Percentiles rank a stretch among this genome's conserved stretches.
Evolutionary conservation across 208 protist species (phyloP).

Genomic region (Angomonas deanei): DNA sequence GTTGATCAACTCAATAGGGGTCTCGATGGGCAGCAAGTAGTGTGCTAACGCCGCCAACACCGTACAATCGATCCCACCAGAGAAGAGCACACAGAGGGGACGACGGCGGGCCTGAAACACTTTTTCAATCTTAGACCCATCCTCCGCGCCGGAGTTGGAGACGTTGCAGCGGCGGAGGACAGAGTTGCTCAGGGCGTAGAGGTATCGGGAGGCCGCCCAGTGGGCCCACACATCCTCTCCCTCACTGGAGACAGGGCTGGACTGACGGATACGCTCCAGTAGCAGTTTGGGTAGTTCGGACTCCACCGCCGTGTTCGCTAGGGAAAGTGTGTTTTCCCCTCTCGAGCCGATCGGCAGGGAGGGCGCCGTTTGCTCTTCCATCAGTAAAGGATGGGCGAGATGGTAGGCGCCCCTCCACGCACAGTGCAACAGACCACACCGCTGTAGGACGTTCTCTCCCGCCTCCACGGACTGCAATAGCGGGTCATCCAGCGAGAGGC

Average conservation of each 20-base stretch:
- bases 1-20: conserved; percentile 93
- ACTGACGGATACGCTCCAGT: conserved; percentile 3
- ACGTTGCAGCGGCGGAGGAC: conserved; percentile 56
- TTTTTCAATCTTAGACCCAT: conserved; percentile 33
- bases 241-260: not conserved
- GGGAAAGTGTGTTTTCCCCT: no score
- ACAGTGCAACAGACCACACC: conserved; percentile 39
- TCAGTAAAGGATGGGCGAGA: conserved; percentile 41
- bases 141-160: conserved; percentile 34
- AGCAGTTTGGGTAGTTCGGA: conserved; percentile 7
- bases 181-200: conserved; percentile 64
- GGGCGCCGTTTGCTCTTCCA: conserved; percentile 22
- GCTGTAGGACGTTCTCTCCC: not conserved
- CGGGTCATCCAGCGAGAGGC: conserved; percentile 32
- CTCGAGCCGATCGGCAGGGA: no score
- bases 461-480: conserved; percentile 10
- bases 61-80: conserved; percentile 93
- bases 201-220: conserved; percentile 46
- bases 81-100: conserved; percentile 88
- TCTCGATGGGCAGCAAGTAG: conserved; percentile 62
- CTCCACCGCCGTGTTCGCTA: not conserved
- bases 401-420: conserved; percentile 35
- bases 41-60: conserved; percentile 90
- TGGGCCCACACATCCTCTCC: conserved; percentile 32
- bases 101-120: conserved; percentile 29